Base-by-base conservation (phyloP, 345 rosid species). In the Moricandia moricandioides region DNA sequence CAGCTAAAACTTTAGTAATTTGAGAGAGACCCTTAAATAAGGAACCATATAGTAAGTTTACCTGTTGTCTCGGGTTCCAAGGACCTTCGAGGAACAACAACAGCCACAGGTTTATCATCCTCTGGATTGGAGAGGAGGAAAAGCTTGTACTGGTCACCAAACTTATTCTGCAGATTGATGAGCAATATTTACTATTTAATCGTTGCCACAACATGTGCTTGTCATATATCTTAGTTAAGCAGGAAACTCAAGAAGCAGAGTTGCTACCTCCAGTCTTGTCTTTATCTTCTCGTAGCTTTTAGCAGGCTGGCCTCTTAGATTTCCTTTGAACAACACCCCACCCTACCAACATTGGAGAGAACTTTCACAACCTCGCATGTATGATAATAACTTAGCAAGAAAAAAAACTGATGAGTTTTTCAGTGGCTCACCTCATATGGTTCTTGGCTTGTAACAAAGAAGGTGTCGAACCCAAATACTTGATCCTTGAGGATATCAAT, bases 381-480 rank as follows among this genome's bases (percentile, higher is more conserved):
- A 21, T 62, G 12, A 40, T 29, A 21, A 17, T 9, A 61, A 54
- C 6, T 40, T 71, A 57, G 13, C 5, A n/a, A n/a, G n/a, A n/a
- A 21, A 27, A 24, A 7, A 76, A 56, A 30, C 52, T 45, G 58
- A 59, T 3, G 21, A 62, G 14, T 18, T 75, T 45, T 33, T 65
- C 52, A 52, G 49, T 30, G 63, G 34, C 88, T 80, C 81, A 94
- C 98, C 95, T 91, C 95, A 80, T 91, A 94, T 31, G 97, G 98
- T 81, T 91, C 98, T 80, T 94, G 92, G 83, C 91, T 91, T 54
- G 97, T 94, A 67, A 94, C 98, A 55, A 91, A 94, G 79, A 89
- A 91, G 9, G 96, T 91, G 78, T 94, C 98, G 78, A 94, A 94
- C 31, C 93, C 98, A 56, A 94, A 94, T 73, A 91, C 97, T 91